Evolutionary conservation across 2,329 filamentous ascomycete genomes (phyloP).

Genomic region (Penicillium sp.): DNA sequence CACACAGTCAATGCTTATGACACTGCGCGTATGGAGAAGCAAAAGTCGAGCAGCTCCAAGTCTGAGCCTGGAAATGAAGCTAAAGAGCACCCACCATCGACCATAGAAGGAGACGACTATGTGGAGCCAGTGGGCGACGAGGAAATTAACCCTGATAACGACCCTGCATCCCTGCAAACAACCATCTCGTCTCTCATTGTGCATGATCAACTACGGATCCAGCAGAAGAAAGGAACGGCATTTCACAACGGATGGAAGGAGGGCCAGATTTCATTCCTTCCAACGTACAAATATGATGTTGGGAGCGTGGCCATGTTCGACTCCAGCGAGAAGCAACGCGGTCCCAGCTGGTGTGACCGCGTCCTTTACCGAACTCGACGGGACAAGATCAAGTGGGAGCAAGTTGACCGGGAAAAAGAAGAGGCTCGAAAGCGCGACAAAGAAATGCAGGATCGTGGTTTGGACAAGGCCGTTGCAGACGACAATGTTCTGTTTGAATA

Average conservation of each 20-base stretch:
- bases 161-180: conserved; percentile 81
- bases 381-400: conserved; percentile 64
- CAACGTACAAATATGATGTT: conserved; percentile 96
- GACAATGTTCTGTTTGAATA: conserved; percentile 87
- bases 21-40: conserved; percentile 42
- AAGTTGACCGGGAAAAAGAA: conserved; percentile 59
- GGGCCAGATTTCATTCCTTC: conserved; percentile 79
- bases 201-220: conserved; percentile 77
- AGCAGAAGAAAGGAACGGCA: conserved; percentile 69
- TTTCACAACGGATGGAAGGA: conserved; percentile 93
- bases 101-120: conserved; percentile 6
- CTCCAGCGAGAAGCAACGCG: conserved; percentile 86
- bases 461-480: conserved; percentile 68
- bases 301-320: conserved; percentile 92
- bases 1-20: conserved; percentile 78
- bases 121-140: conserved; percentile 48
- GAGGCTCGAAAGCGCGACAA: conserved; percentile 68
- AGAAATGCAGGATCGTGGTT: conserved; percentile 75
- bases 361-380: conserved; percentile 77
- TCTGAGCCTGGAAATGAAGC: neutral
- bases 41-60: conserved; percentile 9
- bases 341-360: conserved; percentile 95
- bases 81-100: neutral
- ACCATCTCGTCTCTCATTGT: conserved; percentile 81
- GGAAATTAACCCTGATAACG: conserved; percentile 65